A percentile compares a stretch with the other conserved stretches of the same genome.
These are phyloP conservation scores for Guadua angustifolia DNA, from an alignment of 176 grass and related monocot species.

Conservation along the genomic window DNA sequence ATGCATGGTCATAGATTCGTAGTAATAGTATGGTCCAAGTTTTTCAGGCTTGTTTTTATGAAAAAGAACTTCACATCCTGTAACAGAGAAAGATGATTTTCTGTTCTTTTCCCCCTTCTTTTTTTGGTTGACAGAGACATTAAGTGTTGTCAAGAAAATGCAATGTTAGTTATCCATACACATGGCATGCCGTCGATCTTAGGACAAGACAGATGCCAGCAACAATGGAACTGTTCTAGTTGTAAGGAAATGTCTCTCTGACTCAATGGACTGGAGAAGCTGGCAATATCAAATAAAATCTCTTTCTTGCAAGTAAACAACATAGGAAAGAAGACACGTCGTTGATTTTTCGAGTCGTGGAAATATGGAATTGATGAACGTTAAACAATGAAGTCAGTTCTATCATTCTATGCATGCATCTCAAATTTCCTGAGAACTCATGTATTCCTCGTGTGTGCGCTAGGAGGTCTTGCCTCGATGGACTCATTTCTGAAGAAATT, in stretches of 20 bases:
- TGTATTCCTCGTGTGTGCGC: background rate
- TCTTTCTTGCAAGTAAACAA: background rate
- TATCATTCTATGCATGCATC: background rate
- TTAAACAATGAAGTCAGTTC: background rate
- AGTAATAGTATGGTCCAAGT: background rate
- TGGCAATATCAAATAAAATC: background rate
- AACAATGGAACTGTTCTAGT: background rate
- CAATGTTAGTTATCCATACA: background rate
- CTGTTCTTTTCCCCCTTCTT: background rate
- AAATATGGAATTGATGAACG: background rate
- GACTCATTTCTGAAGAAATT: conserved; percentile 73
- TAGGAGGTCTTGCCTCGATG: conserved; percentile 78
- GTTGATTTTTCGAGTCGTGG: background rate
- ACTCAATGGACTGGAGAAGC: background rate
- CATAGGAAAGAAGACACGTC: background rate
- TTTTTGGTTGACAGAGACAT: background rate
- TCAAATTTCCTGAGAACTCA: conserved; percentile 17
- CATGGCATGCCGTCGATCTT: background rate
- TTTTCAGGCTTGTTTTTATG: background rate
- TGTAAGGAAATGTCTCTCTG: background rate
- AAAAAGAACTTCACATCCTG: background rate
- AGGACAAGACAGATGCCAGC: background rate
- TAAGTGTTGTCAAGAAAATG: too few species aligned
- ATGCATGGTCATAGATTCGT: background rate
- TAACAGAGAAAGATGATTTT: background rate